Evolutionary conservation across 1,284 basidiomycete genomes (phyloP).

Genomic region (Hymenochaete sp.): DNA sequence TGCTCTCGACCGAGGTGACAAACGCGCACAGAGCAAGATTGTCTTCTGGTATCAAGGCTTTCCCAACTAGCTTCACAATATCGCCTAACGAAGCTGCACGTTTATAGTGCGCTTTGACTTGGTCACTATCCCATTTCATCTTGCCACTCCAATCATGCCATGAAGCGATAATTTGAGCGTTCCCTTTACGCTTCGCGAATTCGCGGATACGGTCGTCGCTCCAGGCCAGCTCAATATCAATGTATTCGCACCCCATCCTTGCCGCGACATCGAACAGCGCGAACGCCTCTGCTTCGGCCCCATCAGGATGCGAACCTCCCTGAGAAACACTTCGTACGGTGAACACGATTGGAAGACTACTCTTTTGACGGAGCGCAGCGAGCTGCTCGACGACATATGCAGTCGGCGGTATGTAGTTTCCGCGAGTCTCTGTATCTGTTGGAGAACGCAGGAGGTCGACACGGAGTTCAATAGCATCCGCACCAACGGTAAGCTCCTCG

Average conservation of each 20-base stretch:
- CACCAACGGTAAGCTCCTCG: constrained; percentile 71
- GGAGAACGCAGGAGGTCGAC: constrained; percentile 72
- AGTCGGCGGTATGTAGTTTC: constrained; percentile 55
- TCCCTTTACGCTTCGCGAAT: constrained; percentile 58
- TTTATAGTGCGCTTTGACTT: constrained; percentile 63
- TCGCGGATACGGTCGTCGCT: constrained; percentile 54
- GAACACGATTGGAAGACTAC: constrained; percentile 83
- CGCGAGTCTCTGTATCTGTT: constrained; percentile 28
- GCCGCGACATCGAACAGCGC: constrained; percentile 76
- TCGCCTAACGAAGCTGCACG: constrained; percentile 68
- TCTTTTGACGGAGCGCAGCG: constrained; percentile 68
- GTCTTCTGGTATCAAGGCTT: constrained; percentile 67
- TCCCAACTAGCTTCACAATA: constrained; percentile 88
- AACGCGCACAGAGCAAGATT: constrained; percentile 80
- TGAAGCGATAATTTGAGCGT: constrained; percentile 80
- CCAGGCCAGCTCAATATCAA: constrained; percentile 86
- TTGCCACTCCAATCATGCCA: constrained; percentile 91
- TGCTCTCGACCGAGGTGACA: constrained; percentile 36
- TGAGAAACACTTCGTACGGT: constrained; percentile 85
- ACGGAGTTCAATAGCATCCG: constrained; percentile 88
- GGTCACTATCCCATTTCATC: constrained; percentile 72
- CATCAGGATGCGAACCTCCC: constrained; percentile 88
- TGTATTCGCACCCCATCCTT: constrained; percentile 82
- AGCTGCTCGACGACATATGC: constrained; percentile 80
- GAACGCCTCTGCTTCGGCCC: constrained; percentile 64